phyloP scores from a whole-genome alignment of 352 stramenopile genomes.

The Phytophthora rubi region DNA sequence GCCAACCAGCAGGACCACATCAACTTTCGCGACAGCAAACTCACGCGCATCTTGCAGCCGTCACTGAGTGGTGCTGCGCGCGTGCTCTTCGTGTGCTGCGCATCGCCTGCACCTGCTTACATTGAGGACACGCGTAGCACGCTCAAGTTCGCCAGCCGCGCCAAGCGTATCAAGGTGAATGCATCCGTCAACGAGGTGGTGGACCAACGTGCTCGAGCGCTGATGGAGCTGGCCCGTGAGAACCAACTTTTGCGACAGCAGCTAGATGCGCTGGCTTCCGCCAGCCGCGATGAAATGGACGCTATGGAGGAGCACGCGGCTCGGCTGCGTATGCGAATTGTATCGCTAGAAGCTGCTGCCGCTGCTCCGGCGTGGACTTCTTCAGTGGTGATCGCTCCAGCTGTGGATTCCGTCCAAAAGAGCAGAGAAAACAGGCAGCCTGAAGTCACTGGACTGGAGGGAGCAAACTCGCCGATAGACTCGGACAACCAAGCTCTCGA shows the following conservation, averaged over 20 bases:
- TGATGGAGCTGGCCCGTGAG: constrained; percentile 50
- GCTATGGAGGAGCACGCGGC: constrained; percentile 45
- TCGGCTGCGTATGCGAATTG: constrained; percentile 43
- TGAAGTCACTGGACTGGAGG: constrained; percentile 42
- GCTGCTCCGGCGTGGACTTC: constrained; percentile 32
- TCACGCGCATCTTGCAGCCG: constrained; percentile 93
- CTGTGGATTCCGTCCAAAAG: constrained; percentile 17
- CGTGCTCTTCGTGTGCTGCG: constrained; percentile 88
- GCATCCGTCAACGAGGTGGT: constrained; percentile 52
- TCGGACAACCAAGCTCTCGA: constrained; percentile 36
- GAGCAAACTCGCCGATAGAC: constrained; percentile 25
- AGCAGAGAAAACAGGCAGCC: constrained; percentile 29
- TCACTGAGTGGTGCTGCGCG: constrained; percentile 82
- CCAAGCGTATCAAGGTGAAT: constrained; percentile 82
- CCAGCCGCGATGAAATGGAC: constrained; percentile 46
- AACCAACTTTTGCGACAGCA: constrained; percentile 52
- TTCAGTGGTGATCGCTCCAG: constrained; percentile 29
- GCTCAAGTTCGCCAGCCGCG: constrained; percentile 91
- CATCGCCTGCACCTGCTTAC: constrained; percentile 75
- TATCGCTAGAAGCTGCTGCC: constrained; percentile 43
- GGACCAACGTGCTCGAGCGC: constrained; percentile 38
- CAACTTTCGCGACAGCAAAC: constrained; percentile 93
- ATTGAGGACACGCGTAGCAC: constrained; percentile 91
- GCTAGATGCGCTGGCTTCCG: constrained; percentile 39
- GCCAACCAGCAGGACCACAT: constrained; percentile 68